Base-by-base conservation (phyloP, 306 rosid species). In the Acmispon strigosus region DNA sequence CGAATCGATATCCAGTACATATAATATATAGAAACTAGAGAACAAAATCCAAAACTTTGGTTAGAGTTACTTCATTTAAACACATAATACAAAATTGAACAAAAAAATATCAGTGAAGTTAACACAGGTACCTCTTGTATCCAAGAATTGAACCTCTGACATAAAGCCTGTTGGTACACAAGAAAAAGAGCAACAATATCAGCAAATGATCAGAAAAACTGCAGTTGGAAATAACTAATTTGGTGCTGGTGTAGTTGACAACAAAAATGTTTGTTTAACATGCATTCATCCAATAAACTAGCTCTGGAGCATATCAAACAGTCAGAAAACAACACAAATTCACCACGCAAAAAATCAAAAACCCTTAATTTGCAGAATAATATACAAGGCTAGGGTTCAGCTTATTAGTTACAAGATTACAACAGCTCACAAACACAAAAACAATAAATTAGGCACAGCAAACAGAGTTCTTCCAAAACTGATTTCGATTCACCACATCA, bases 61-160 rank as follows among this genome's bases (percentile, higher is more conserved):
- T 13, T 36, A 12, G 7, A 13, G n/a, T 52, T 6, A 11, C 10
- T 62, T 43, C 8, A 12, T 9, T 44, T 12, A 47, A 50, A 45
- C 48, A 64, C 5, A 67, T 4, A 3, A 17, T 16, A 62, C 22
- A 17, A 64, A 27, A 44, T 18, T 4, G 12, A n/a, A 15, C 24
- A n/a, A n/a, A n/a, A n/a, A 10, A 4, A 1, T 0, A 3, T 19
- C 4, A 8, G 7, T 4, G 4, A 62, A 37, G 0, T 36, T 5
- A 43, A 17, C 34, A 54, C 32, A 57, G 36, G 3, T 76, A 94
- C 99, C 99, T 89, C 83, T 94, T 94, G 86, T 87, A 94, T 67
- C 99, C 99, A 59, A 91, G 96, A 67, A 94, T 78, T 6, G 95
- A 79, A 62, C 96, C 99, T 55, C 96, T 79, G 42, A 79, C 83